A percentile compares a stretch with the other conserved stretches of the same genome.
These are phyloP conservation scores for Cordyceps tenuipes DNA, from an alignment of 2,329 filamentous ascomycete species.

Conservation along the genomic window DNA sequence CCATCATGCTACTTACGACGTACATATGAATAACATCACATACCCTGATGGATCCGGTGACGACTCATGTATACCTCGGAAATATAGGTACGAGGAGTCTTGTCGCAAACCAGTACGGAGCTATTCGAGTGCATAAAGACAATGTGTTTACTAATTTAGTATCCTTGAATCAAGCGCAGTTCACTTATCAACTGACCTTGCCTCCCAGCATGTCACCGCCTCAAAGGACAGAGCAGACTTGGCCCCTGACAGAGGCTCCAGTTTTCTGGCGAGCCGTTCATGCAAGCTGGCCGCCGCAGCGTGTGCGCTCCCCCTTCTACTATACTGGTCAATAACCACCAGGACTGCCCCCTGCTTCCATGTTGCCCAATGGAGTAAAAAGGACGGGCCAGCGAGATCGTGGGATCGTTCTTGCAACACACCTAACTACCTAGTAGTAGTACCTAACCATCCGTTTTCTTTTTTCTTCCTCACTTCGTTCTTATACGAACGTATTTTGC, in stretches of 20 bases:
- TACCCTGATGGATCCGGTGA: neutral
- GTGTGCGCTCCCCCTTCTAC: neutral
- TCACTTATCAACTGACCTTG: too few species aligned
- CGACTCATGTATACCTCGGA: neutral
- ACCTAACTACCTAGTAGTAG: neutral
- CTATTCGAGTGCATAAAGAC: neutral
- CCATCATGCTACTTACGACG: neutral
- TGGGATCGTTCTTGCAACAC: neutral
- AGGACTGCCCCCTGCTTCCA: neutral
- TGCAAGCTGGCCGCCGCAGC: neutral
- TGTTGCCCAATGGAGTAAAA: slow-evolving; percentile 2
- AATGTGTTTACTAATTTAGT: neutral
- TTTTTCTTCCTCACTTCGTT: neutral
- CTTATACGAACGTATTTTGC: neutral
- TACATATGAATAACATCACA: neutral
- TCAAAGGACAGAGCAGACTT: neutral
- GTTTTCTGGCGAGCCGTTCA: neutral
- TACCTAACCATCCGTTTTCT: neutral
- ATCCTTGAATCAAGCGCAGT: too few species aligned
- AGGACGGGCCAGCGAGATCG: slow-evolving; percentile 2
- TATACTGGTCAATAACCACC: neutral
- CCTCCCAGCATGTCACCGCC: too few species aligned
- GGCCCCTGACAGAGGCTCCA: neutral
- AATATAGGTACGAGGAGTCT: too few species aligned
- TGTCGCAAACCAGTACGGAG: neutral